Base-by-base conservation (phyloP, 495 filamentous ascomycete species). In the Aspergillus funiculosus region DNA sequence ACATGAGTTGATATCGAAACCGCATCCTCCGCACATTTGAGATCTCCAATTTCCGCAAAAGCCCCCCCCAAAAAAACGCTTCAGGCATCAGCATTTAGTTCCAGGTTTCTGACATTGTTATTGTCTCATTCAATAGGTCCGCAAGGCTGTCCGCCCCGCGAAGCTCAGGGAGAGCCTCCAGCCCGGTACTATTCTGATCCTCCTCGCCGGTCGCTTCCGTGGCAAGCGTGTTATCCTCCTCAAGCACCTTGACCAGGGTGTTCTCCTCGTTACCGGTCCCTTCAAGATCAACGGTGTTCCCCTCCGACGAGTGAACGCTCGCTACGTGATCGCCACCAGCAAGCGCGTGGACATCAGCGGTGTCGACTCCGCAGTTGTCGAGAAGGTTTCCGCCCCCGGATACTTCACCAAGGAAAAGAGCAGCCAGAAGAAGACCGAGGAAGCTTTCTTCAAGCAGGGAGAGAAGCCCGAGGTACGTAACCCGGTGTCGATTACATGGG, bases 251-350 rank as follows among this genome's bases (percentile, higher is more conserved):
- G 74, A 84, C 61, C 86, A 95, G 76, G 94, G 94, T 72, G 86
- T 96, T 52, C 89, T 99, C 64, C 88, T 99, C 63, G 86, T 99
- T 56, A 99, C 94, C 62, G 94, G 94, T 57, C 94, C 94, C 63
- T 99, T 96, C 85, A 97, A 95, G 84, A 83, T 97, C 78, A 99
- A 99, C 76, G 94, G 94, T 73, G 94, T 99, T 51, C 94, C 94
- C 51, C 85, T 99, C 61, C 83, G 94, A 69, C 81, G 94, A 72
- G 92, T 99, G 63, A 99, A 99, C 77, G 74, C 91, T 59, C 83
- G 94, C 78, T 99, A 97, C 74, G 94, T 99, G 52, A 97, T 97
- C 69, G 91, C 90, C 63, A 99, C 94, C 57, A 94, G 85, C 61
- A 83, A 82, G 60, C 86, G 83, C 69, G 79, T 99, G 56, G 86